Evolutionary conservation across 139 green algal species (phyloP).

Genomic region (Astrephomene gubernaculifera): DNA sequence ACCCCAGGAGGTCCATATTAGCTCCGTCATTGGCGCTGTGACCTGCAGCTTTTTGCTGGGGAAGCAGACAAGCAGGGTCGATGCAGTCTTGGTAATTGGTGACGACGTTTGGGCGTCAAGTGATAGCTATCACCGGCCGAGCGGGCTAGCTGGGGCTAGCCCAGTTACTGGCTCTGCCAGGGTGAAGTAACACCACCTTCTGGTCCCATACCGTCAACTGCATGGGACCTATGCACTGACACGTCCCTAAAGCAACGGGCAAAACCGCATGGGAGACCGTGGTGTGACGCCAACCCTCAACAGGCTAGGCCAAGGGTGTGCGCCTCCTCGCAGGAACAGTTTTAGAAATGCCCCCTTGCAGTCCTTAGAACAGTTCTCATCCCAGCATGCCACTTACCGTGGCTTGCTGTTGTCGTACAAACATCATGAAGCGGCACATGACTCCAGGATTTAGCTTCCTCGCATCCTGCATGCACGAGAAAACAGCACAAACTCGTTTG

Average conservation of each 20-base stretch:
- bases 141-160: neutral
- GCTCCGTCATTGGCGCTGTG: neutral
- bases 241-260: neutral
- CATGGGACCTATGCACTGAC: neutral
- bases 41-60: slow-evolving; percentile 11
- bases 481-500: neutral
- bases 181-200: too few species aligned
- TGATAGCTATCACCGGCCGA: neutral
- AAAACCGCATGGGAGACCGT: too few species aligned
- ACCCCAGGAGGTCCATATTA: slow-evolving; percentile 34
- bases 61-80: neutral
- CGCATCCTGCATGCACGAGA: neutral
- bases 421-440: slow-evolving; percentile 38
- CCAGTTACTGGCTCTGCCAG: neutral
- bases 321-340: neutral
- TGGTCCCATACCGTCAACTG: too few species aligned
- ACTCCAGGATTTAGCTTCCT: slow-evolving; percentile 12
- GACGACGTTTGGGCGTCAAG: neutral
- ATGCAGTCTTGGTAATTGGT: neutral
- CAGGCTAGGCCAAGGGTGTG: neutral
- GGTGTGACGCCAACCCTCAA: neutral
- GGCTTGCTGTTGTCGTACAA: slow-evolving; percentile 24
- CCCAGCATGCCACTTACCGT: neutral
- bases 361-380: neutral
- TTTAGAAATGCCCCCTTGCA: too few species aligned